Evolutionary conservation across 2,329 filamentous ascomycete species (phyloP).

Genomic region (Fusarium sp.): DNA sequence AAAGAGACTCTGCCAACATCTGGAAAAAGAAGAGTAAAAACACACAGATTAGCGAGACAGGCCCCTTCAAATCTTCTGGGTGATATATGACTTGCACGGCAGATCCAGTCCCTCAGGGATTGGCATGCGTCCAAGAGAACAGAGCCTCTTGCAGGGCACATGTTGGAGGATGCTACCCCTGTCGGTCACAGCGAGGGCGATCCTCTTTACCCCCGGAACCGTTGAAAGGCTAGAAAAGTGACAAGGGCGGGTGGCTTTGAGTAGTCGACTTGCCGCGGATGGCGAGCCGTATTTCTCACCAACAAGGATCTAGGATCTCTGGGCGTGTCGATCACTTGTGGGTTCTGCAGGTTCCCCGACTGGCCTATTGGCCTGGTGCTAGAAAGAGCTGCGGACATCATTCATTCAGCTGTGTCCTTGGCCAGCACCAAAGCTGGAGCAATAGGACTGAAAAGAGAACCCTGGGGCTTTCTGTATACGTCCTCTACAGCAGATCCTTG

Average conservation of each 20-base stretch:
- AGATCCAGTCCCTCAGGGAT: constrained; percentile 12
- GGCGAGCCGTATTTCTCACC: background rate
- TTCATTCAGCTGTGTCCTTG: background rate
- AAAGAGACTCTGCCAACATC: background rate
- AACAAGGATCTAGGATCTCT: background rate
- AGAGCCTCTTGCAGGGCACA: background rate
- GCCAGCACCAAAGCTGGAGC: background rate
- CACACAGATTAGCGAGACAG: constrained; percentile 28
- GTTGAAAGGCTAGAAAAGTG: background rate
- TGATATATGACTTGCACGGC: constrained; percentile 23
- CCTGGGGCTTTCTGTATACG: background rate
- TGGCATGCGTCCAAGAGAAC: constrained; percentile 6
- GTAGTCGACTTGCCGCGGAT: background rate
- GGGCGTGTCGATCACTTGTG: background rate
- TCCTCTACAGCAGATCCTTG: background rate
- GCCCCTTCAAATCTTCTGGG: background rate
- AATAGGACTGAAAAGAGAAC: background rate
- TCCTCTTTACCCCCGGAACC: background rate
- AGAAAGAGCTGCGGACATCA: background rate
- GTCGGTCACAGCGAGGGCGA: background rate
- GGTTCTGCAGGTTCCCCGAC: background rate
- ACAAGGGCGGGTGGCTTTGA: background rate
- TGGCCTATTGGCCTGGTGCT: background rate
- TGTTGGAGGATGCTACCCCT: background rate
- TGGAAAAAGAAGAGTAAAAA: background rate